Percentiles rank a stretch among this genome's conserved stretches.
Evolutionary conservation across 106 monocot species (phyloP).

Genomic region (Platanthera zijinensis): DNA sequence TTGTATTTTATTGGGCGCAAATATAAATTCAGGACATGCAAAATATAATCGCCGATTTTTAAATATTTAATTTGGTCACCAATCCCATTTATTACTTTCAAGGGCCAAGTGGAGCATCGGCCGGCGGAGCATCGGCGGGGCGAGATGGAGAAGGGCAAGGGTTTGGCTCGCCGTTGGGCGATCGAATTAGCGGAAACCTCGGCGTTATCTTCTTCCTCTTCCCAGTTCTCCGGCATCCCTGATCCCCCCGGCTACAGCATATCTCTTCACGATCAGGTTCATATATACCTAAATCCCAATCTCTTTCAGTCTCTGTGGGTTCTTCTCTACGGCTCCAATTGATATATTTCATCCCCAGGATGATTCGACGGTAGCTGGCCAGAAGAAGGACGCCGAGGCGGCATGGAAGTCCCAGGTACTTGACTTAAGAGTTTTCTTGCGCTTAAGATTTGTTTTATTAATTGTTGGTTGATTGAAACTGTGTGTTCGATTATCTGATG

Average conservation of each 20-base stretch:
- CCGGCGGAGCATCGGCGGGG: neutral
- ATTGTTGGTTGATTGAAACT: neutral
- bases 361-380: conserved; percentile 43
- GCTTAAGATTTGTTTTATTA: neutral
- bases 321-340: neutral
- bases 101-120: neutral
- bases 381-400: conserved; percentile 90
- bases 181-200: conserved; percentile 57
- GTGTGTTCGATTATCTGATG: neutral
- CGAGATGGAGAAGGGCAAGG: conserved; percentile 83
- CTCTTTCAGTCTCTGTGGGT: neutral
- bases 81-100: too few species aligned
- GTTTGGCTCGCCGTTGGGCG: conserved; percentile 81
- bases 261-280: conserved; percentile 55
- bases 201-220: conserved; percentile 29
- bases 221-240: conserved; percentile 28
- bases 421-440: neutral
- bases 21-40: too few species aligned
- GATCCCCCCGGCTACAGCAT: conserved; percentile 81
- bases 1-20: too few species aligned
- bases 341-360: conserved; percentile 33
- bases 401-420: conserved; percentile 87
- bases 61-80: too few species aligned
- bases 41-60: too few species aligned
- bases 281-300: neutral